phyloP scores from a whole-genome alignment of 305 asterid genomes.

The Fraxinus paxiana region DNA sequence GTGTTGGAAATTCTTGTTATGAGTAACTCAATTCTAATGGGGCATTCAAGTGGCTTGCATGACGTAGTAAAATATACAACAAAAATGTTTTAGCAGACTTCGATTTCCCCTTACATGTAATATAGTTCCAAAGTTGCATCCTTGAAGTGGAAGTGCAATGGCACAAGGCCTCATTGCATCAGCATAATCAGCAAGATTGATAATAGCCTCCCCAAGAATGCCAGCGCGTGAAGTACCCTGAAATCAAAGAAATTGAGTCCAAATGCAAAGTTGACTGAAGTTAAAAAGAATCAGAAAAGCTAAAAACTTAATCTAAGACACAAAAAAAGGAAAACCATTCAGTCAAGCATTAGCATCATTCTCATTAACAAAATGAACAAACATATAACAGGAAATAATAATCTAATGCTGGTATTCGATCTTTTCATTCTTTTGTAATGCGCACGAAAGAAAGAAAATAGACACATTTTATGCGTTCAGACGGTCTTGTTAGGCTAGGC shows the following conservation, averaged over 20 bases:
- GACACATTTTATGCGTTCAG: neutral
- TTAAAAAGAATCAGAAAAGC: constrained; percentile 4
- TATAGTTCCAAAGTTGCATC: constrained; percentile 74
- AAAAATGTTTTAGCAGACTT: constrained; percentile 6
- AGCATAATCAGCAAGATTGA: constrained; percentile 89
- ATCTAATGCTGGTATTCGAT: neutral
- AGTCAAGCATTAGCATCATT: neutral
- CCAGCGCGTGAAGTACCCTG: constrained; percentile 97
- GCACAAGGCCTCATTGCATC: constrained; percentile 79
- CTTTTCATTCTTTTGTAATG: neutral
- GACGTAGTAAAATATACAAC: neutral
- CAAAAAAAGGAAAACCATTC: neutral
- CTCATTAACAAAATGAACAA: neutral
- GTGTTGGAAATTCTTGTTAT: neutral
- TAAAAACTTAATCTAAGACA: neutral
- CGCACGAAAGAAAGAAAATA: neutral
- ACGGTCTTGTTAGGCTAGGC: neutral
- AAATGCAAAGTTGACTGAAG: constrained; percentile 4
- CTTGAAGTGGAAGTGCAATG: constrained; percentile 76
- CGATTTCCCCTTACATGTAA: constrained; percentile 61
- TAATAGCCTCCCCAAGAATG: constrained; percentile 82
- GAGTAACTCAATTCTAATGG: neutral
- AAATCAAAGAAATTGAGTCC: constrained; percentile 20
- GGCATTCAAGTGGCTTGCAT: neutral
- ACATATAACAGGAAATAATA: neutral